Percentiles rank a stretch among this genome's conserved stretches.
These are phyloP conservation scores for Stereocaulon alpinum DNA, from an alignment of 495 filamentous ascomycete species.

Conservation along the genomic window DNA sequence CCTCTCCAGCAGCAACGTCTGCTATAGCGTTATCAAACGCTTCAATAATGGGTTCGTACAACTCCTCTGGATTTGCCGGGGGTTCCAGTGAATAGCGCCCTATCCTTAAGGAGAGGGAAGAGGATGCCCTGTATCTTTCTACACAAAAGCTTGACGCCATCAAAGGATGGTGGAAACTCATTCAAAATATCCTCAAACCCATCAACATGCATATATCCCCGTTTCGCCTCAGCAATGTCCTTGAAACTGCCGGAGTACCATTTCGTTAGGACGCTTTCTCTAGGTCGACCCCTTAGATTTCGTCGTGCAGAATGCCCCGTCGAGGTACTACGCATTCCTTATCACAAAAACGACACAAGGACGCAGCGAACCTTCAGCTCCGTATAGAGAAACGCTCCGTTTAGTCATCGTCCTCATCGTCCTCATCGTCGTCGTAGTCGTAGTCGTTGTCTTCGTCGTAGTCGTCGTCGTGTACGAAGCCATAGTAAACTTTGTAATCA, in stretches of 20 bases:
- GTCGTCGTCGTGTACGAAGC: too few relatives aligned
- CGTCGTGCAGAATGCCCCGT: too few relatives aligned
- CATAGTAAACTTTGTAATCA: too few relatives aligned
- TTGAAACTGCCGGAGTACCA: background rate
- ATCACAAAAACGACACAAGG: too few relatives aligned
- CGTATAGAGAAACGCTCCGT: too few relatives aligned
- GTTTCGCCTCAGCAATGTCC: background rate
- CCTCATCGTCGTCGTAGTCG: too few relatives aligned
- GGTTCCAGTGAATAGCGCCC: background rate
- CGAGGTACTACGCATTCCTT: too few relatives aligned
- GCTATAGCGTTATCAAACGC: conserved; percentile 14
- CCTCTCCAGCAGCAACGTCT: conserved; percentile 8
- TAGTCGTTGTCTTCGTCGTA: too few relatives aligned
- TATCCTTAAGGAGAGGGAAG: background rate
- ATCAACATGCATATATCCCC: background rate
- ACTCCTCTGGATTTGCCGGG: background rate
- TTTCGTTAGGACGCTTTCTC: background rate
- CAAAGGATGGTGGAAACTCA: background rate
- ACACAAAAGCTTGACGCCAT: background rate
- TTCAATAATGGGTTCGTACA: conserved; percentile 12
- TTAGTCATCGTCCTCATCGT: too few relatives aligned
- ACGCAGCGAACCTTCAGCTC: too few relatives aligned
- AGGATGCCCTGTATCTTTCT: background rate
- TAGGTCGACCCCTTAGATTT: background rate
- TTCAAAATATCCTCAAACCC: background rate